Conservation (phyloP, 1,284 basidiomycete species). For the Pseudomicrostroma phylloplanum region DNA sequence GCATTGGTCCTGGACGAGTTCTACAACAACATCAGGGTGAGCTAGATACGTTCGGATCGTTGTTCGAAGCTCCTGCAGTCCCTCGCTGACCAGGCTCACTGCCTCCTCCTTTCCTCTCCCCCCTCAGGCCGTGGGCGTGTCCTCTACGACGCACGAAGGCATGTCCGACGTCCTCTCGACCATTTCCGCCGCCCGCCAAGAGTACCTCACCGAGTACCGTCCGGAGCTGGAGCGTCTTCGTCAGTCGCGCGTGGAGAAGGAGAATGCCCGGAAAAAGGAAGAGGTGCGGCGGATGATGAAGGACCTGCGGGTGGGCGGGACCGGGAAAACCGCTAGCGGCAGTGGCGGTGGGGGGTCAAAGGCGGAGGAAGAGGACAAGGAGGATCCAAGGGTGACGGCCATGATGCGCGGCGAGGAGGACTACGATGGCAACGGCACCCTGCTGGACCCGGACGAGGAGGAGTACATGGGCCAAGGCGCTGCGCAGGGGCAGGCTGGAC, state of each 20-base stretch:
- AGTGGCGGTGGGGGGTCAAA: background rate
- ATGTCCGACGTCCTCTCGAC: slow-evolving; percentile 84
- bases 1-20: slow-evolving; percentile 96
- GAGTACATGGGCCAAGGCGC: slow-evolving; percentile 1
- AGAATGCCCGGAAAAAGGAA: slow-evolving; percentile 61
- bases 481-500: background rate
- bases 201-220: slow-evolving; percentile 83
- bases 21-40: slow-evolving; percentile 87
- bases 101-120: slow-evolving; percentile 13
- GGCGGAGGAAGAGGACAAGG: background rate
- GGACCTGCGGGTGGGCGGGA: slow-evolving; percentile 60
- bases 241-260: slow-evolving; percentile 58
- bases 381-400: background rate
- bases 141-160: slow-evolving; percentile 87
- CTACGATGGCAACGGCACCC: background rate
- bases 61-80: background rate
- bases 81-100: background rate
- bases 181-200: slow-evolving; percentile 75
- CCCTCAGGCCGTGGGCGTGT: slow-evolving; percentile 81
- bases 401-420: background rate
- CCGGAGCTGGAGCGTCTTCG: slow-evolving; percentile 74
- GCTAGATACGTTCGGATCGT: slow-evolving; percentile 16
- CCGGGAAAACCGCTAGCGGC: background rate
- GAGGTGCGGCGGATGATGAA: slow-evolving; percentile 75
- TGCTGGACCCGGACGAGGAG: background rate